Percentiles rank a stretch among this genome's conserved stretches.
Evolutionary conservation across 371 early-diverging fungal species (phyloP).

Genomic region (Haplosporangium sp.): DNA sequence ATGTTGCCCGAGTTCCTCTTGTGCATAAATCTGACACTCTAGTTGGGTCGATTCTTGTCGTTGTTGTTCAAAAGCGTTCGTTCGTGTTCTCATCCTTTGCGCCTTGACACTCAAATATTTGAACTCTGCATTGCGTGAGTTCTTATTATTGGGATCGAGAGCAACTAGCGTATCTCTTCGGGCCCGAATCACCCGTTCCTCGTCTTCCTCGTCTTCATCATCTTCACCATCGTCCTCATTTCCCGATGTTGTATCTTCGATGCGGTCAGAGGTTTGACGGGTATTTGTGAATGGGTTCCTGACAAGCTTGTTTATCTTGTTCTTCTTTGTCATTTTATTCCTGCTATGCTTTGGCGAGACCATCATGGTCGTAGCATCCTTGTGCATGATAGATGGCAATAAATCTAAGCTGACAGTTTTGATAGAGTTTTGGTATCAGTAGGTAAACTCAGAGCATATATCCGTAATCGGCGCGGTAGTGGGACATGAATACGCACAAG

Average conservation of each 20-base stretch:
- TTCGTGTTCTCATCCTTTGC: neutral
- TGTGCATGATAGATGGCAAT: conserved; percentile 6
- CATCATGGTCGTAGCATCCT: neutral
- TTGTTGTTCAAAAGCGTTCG: neutral
- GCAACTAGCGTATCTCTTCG: conserved; percentile 29
- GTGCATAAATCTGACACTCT: neutral
- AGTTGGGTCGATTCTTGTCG: neutral
- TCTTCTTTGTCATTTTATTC: conserved; percentile 12
- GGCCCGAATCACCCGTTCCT: conserved; percentile 28
- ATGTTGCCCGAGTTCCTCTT: neutral
- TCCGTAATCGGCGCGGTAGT: too few relatives aligned
- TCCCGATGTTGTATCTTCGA: neutral
- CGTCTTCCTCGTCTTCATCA: conserved; percentile 25
- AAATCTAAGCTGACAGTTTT: neutral
- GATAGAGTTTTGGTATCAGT: too few relatives aligned
- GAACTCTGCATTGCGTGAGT: conserved; percentile 28
- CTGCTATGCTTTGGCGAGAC: neutral
- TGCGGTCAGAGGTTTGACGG: neutral
- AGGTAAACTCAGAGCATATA: too few relatives aligned
- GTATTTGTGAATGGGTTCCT: conserved; percentile 25
- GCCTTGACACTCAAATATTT: conserved; percentile 11
- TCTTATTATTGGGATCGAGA: conserved; percentile 28
- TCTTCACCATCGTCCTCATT: neutral
- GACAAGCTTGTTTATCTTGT: conserved; percentile 16
- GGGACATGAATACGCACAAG: too few relatives aligned